Percentiles rank a stretch among this genome's conserved stretches.
Evolutionary conservation across 768 basidiomycete genomes (phyloP).

Genomic region (Amanita rimosa): DNA sequence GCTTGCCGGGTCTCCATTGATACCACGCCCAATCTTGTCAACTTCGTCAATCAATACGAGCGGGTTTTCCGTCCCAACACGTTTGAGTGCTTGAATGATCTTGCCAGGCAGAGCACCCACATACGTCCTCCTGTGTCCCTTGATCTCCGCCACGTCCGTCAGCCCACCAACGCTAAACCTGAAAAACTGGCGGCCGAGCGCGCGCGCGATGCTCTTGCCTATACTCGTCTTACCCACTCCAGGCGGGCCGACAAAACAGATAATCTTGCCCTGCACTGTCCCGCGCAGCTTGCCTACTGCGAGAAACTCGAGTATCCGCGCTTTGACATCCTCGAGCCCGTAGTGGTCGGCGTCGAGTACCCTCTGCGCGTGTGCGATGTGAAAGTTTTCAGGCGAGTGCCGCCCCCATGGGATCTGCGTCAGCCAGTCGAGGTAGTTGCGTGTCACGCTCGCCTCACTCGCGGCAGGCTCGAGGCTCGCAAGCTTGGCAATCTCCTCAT

Average conservation of each 20-base stretch:
- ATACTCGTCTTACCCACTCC: slow-evolving; percentile 95
- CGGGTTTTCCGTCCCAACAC: slow-evolving; percentile 59
- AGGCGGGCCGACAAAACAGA: slow-evolving; percentile 88
- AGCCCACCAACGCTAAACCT: slow-evolving; percentile 94
- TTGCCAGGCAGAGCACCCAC: slow-evolving; percentile 91
- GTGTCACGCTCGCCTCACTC: slow-evolving; percentile 86
- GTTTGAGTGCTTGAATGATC: slow-evolving; percentile 89
- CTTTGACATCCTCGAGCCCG: slow-evolving; percentile 84
- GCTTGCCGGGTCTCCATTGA: slow-evolving; percentile 88
- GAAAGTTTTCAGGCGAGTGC: slow-evolving; percentile 89
- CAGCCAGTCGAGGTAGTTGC: slow-evolving; percentile 92
- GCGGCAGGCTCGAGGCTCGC: slow-evolving; percentile 84
- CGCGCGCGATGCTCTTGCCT: slow-evolving; percentile 84
- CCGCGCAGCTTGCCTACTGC: slow-evolving; percentile 93
- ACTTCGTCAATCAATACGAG: no score
- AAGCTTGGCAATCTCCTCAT: slow-evolving; percentile 90
- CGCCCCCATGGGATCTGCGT: slow-evolving; percentile 97
- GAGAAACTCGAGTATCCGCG: slow-evolving; percentile 90
- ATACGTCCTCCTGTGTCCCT: slow-evolving; percentile 96
- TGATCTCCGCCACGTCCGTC: slow-evolving; percentile 98
- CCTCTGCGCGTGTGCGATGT: slow-evolving; percentile 66
- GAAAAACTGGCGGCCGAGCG: slow-evolving; percentile 88
- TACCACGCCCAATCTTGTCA: slow-evolving; percentile 75
- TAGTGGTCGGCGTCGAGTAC: slow-evolving; percentile 96
- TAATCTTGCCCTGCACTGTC: slow-evolving; percentile 93